Evolutionary conservation across 768 basidiomycete species (phyloP), one percentile per base, ranked within the genome.

Genomic region (Calvatia gigantea): DNA sequence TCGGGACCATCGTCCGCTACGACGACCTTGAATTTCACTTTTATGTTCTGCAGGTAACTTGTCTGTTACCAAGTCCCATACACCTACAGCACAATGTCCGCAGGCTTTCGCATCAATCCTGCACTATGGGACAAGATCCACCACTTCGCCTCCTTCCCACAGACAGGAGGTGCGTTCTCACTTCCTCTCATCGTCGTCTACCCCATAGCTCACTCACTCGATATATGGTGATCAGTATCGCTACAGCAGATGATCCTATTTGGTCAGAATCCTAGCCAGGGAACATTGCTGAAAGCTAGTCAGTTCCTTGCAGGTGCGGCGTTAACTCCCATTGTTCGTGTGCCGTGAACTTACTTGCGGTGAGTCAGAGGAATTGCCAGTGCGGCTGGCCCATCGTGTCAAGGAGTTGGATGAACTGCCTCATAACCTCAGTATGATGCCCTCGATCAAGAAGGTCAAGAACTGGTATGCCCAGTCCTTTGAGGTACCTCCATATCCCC

Each of bases 401-500:
- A 94, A 94, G 68, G 97, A 99, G 71, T 83, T 99, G 27, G 94
- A 98, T 62, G 85, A 91, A 61, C 80, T 99, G 3, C 97, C 97
- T 0, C 91, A 98, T 71, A 89, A 91, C 53, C 79, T 99, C 48
- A 87, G 86, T 63, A 82, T 82, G 43, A 97, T 97, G 96, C 85
- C 88, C 0, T 90, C 89, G 35, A 98, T 99, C 60, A 83, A 85
- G 56, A 94, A 91, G 67, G 91, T 99, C 57, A 95, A 94, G 75
- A 88, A 96, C 65, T 99, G 97, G 97, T 99, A 99, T 70, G 96
- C 96, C 0, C 93, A 98, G 75, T 93, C 91, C 14, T 98, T 99
- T 69, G 91, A 98, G 82, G 96, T 95, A 51, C 49, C 85, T 73
- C 29, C 51, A 8, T 35, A 27, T 15, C 27, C 45, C 44, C 6